Evolutionary conservation across 805 yeast genomes (phyloP), one percentile per base, ranked within the genome.

Genomic region (Saturnispora ahearnii): DNA sequence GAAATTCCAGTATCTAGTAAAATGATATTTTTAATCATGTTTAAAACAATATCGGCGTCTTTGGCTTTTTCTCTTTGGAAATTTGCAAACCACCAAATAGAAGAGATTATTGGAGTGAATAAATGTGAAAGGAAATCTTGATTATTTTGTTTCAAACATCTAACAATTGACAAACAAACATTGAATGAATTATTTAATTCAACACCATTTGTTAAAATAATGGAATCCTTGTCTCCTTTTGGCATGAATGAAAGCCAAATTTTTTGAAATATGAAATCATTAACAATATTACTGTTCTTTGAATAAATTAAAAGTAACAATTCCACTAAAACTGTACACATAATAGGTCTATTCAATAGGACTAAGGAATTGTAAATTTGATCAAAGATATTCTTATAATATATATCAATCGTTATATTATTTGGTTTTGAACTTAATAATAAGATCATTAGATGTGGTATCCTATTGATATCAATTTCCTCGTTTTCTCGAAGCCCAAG

Each of bases 401-500:
- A 91, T 0, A 62, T 71, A 0, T 60, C 63, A 0, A 79, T 69
- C 1, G 71, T 49, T 8, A 82, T 59, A 0, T 60, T 58, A 44
- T 65, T 67, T 0, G 97, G 96, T 52, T 81, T 81, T 15, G 81
- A 65, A n/a, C 52, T 49, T 29, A 84, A 62, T 13, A 91, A 62
- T 2, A 87, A 72, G 40, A 73, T 75, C n/a, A 85, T 78, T 1
- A 87, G 84, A 51, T 81, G 77, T 28, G 78, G 79, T 44, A 87
- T 71, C 55, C 80, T 84, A 31, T 78, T 79, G n/a, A 81, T 64
- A 54, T 81, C 81, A 12, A 88, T 65, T 11, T 79, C 81, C 50
- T 84, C 91, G 48, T 74, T 72, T 40, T 87, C 95, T 50, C 96
- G 70, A 26, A 86, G 69, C 0, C 96, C 96, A 12, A 85, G 69